Evolutionary conservation across 768 basidiomycete genomes (phyloP).

Genomic region (Suillus plorans): DNA sequence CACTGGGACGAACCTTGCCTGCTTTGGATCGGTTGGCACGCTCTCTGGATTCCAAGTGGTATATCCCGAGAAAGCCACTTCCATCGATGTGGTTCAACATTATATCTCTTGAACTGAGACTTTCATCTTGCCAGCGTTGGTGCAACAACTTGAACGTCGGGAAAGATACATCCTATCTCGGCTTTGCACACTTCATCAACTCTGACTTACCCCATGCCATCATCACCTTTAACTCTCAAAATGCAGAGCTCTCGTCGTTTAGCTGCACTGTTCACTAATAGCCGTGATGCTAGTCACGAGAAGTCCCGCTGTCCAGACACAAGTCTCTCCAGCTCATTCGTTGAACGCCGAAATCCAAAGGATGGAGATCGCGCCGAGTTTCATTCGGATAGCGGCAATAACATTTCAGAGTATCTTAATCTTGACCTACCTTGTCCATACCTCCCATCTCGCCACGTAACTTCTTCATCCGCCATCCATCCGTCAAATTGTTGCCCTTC

Average conservation of each 20-base stretch:
- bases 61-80: slow-evolving; percentile 4
- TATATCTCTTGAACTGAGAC: background rate
- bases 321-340: background rate
- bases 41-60: slow-evolving; percentile 4
- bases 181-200: background rate
- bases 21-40: slow-evolving; percentile 1
- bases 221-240: background rate
- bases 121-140: background rate
- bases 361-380: background rate
- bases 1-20: background rate
- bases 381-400: background rate
- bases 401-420: background rate
- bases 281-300: background rate
- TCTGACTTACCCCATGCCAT: background rate
- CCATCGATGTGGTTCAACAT: slow-evolving; percentile 6
- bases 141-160: too few species aligned
- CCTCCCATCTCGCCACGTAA: background rate
- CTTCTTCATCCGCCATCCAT: background rate
- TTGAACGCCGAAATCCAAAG: background rate
- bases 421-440: background rate
- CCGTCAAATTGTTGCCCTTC: background rate
- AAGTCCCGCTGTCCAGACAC: background rate
- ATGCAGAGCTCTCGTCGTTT: background rate
- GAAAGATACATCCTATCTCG: background rate
- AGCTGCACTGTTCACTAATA: background rate